Evolutionary conservation across 2,329 filamentous ascomycete species (phyloP), one percentile per base, ranked within the genome.

Genomic region (Colletotrichum orbiculare): DNA sequence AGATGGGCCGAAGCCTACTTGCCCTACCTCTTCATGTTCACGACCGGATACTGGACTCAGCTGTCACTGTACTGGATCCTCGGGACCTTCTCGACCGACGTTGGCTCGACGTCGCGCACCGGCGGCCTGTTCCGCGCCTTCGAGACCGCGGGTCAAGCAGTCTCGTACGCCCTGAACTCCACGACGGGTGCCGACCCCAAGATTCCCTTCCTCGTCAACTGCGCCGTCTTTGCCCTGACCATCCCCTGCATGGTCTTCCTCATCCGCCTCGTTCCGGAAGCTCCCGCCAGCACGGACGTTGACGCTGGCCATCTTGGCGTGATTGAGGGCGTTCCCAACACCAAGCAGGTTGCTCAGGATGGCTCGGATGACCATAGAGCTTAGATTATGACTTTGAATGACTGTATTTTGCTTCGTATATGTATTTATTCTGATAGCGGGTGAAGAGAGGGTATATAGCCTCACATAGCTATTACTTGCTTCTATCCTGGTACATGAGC

Each of bases 11-110:
- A 64, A 17, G 60, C 60, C 9, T 64, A 64, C 34, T 9, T 64
- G 2, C 60, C 60, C 3, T 64, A 64, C 1, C 60, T 64, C 2
- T 38, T 64, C 49, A 64, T 49, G 25, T 64, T 64, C 15, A 25
- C 48, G 10, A 64, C 61, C 10, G 49, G 49, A 6, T 64, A 64
- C 55, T 60, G 48, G 61, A 54, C 48, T 2, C 61, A 60, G 43
- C 15, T 64, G 43, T 64, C 61, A 0, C 75, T 78, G 6, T 78
- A 78, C 69, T 78, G 76, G 76, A 75, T 78, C 17, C 68, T 78
- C 12, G 75, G 74, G 37, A 75, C 72, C 4, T 75, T 78, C 25
- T 74, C 76, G 2, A 74, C 72, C 0, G 75, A 78, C 25, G 71
- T 77, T 1, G 72, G 74, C 43, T 69, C 71, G 6, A 73, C 71